Conservation (phyloP, 306 rosid genomes). For the Cyclanthera cordifolia region DNA sequence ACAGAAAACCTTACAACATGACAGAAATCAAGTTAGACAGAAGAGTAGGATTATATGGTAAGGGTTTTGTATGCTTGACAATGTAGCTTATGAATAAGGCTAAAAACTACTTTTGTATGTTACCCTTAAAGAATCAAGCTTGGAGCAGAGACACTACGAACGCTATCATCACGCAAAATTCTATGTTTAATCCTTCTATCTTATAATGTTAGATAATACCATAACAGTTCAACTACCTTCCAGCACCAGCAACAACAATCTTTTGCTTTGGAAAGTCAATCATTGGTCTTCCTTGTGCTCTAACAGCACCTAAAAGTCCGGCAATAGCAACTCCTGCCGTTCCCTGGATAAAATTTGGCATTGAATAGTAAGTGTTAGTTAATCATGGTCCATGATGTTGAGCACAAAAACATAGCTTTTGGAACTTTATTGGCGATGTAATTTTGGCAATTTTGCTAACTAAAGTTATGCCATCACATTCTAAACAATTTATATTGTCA, state of each 20-base stretch:
- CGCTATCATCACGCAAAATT: neutral
- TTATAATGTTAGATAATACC: neutral
- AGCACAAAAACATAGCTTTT: neutral
- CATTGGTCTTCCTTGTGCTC: slow-evolving; percentile 99
- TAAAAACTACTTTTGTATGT: neutral
- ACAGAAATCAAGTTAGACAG: neutral
- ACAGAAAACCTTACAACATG: neutral
- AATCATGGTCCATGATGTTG: neutral
- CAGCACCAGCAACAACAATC: slow-evolving; percentile 99
- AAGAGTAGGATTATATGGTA: neutral
- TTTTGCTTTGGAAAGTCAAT: slow-evolving; percentile 93
- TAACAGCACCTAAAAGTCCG: slow-evolving; percentile 95
- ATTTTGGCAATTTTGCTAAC: neutral
- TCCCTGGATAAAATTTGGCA: slow-evolving; percentile 44
- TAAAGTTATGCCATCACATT: neutral
- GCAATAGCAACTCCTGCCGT: slow-evolving; percentile 99
- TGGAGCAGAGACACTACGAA: neutral
- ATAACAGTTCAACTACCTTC: slow-evolving; percentile 51
- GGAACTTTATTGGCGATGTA: neutral
- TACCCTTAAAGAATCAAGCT: neutral
- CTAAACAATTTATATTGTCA: neutral
- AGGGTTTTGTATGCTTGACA: neutral
- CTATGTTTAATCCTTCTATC: neutral
- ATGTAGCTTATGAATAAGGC: neutral
- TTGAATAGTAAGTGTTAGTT: slow-evolving; percentile 7